Percentiles rank a stretch among this genome's conserved stretches.
phyloP scores from a whole-genome alignment of 345 rosid species.

The Murraya koenigii region DNA sequence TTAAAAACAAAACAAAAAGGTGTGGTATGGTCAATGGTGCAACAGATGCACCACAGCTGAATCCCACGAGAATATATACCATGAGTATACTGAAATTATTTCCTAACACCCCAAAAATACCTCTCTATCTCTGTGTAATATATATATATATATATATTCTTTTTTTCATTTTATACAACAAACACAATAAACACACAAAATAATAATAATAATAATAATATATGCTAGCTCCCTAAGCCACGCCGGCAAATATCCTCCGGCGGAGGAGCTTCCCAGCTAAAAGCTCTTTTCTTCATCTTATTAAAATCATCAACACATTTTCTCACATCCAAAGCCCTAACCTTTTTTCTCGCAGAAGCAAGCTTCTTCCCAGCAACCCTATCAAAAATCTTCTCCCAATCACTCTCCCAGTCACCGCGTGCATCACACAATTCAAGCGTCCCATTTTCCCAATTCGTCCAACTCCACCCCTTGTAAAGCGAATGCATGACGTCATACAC shows the following conservation, averaged over 20 bases:
- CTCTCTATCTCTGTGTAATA: too few relatives aligned
- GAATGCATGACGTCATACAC: conserved; percentile 51
- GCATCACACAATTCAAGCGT: conserved; percentile 70
- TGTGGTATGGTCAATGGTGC: too few relatives aligned
- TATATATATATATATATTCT: neutral
- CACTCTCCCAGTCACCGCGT: conserved; percentile 56
- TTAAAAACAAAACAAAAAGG: too few relatives aligned
- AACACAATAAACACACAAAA: conserved; percentile 11
- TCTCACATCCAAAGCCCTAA: conserved; percentile 26
- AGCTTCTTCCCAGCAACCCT: conserved; percentile 40
- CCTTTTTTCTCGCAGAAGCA: conserved; percentile 48
- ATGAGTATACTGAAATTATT: neutral
- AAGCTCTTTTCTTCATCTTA: conserved; percentile 40
- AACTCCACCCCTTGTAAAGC: conserved; percentile 66
- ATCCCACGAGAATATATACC: neutral
- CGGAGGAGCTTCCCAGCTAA: conserved; percentile 73
- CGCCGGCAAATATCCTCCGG: conserved; percentile 54
- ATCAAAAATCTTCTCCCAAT: conserved; percentile 76
- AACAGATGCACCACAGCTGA: too few relatives aligned
- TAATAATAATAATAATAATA: too few relatives aligned
- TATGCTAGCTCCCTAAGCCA: conserved; percentile 26
- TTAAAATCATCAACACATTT: conserved; percentile 56
- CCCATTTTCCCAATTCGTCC: conserved; percentile 82
- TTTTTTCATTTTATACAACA: conserved; percentile 21
- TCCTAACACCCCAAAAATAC: neutral